A percentile compares a stretch with the other conserved stretches of the same genome.
Evolutionary conservation across 2,329 filamentous ascomycete species (phyloP).

Genomic region (Alternaria longipes): DNA sequence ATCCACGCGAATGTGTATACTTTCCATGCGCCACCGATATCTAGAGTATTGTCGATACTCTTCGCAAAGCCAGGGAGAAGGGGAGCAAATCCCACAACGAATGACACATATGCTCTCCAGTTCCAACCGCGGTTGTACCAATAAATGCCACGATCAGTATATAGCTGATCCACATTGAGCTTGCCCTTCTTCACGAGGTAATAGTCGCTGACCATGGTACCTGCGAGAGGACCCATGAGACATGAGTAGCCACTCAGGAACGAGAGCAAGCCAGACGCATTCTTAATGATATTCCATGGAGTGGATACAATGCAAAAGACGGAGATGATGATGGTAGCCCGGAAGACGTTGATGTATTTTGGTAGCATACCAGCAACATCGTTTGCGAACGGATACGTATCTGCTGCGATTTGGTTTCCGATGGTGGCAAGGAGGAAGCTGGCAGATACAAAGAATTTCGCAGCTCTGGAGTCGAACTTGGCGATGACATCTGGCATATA

Average conservation of each 20-base stretch:
- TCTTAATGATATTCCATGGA: conserved; percentile 52
- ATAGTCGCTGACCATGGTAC: conserved; percentile 48
- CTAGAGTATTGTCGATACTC: conserved; percentile 48
- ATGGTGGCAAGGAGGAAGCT: conserved; percentile 56
- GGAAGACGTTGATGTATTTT: conserved; percentile 50
- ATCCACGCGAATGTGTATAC: conserved; percentile 56
- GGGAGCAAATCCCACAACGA: conserved; percentile 43
- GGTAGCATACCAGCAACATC: conserved; percentile 47
- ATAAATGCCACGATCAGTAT: conserved; percentile 45
- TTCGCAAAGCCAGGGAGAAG: conserved; percentile 53
- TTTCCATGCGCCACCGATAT: conserved; percentile 54
- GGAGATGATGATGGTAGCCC: conserved; percentile 47
- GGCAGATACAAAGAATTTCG: conserved; percentile 54
- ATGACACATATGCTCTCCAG: conserved; percentile 47
- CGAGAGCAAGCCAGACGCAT: conserved; percentile 45
- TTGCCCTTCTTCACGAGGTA: conserved; percentile 49
- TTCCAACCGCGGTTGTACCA: conserved; percentile 47
- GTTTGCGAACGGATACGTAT: conserved; percentile 50
- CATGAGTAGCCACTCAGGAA: conserved; percentile 51
- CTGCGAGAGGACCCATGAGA: conserved; percentile 49
- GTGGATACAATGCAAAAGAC: conserved; percentile 48
- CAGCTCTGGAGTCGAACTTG: conserved; percentile 56
- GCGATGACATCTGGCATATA: conserved; percentile 59
- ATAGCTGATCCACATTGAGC: conserved; percentile 47
- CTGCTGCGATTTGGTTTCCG: conserved; percentile 55